A percentile compares a stretch with the other conserved stretches of the same genome.
Conservation (phyloP, 78 protist genomes). For the Andalucia godoyi region DNA sequence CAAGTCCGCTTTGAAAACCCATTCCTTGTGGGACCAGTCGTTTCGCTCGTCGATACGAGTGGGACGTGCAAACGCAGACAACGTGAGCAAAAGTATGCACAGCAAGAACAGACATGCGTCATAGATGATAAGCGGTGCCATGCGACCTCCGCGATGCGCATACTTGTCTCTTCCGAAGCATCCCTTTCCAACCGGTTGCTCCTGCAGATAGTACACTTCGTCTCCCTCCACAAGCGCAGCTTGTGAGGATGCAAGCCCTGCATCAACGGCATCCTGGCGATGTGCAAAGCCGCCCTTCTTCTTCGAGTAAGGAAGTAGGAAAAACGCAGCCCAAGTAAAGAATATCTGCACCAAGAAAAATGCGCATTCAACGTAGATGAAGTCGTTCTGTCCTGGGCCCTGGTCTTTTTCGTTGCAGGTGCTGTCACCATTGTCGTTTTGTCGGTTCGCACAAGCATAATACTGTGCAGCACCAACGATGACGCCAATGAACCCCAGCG, state of each 20-base stretch:
- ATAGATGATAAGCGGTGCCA: no score
- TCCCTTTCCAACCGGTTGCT: no score
- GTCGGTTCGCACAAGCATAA: background rate
- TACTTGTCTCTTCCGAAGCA: background rate
- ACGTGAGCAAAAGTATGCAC: no score
- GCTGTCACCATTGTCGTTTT: background rate
- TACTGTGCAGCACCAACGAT: background rate
- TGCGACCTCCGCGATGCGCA: background rate
- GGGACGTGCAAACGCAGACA: background rate
- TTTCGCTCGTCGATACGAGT: background rate
- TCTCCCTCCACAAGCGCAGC: no score
- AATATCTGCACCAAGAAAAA: background rate
- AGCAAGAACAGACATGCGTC: no score
- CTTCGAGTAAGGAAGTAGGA: background rate
- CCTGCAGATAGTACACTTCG: no score
- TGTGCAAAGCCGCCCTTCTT: background rate
- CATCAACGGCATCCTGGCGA: background rate
- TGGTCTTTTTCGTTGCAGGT: no score
- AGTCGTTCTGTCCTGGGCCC: background rate
- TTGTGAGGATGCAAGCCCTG: background rate
- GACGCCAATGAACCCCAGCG: background rate
- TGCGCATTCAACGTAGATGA: background rate
- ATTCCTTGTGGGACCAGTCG: background rate
- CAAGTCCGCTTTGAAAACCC: background rate
- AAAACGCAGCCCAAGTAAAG: slow-evolving; percentile 4